Base-by-base conservation (phyloP, 2,329 filamentous ascomycete genomes). In the Mollisia scopiformis region DNA sequence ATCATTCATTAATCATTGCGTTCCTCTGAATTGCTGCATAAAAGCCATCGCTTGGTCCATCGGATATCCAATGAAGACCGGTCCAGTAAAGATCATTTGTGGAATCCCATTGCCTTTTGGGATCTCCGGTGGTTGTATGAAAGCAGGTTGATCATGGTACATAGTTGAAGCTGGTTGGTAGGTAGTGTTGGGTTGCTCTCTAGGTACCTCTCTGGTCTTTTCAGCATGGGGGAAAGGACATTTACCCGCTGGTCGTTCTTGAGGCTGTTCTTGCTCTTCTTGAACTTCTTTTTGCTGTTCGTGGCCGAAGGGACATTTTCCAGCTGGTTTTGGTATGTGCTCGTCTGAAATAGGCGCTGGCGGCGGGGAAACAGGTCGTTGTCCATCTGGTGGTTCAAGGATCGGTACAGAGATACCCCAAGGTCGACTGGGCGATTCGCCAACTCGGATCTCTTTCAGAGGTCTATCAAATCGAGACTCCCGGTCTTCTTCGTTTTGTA, bases 11-110 rank as follows among this genome's bases (percentile, higher is more conserved):
- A 59, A 51, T 67, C 62, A 62, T 67, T 62, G 59, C 33, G 57
- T 62, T 50, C 62, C 58, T 49, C 69, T 69, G 53, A 68, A 73
- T 57, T 73, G 71, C 67, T 90, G 87, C 79, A 96, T 84, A 55
- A 96, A 83, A 57, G 85, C 82, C 25, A 91, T 84, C n/a, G 91
- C 90, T 73, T 96, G 88, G 62, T 96, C 91, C 63, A 92, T 84
- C 10, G 89, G 87, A 71, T 97, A 97, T 0, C 94, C 94, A 69
- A 98, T 92, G 72, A 97, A 97, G 0, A 97, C 93, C 0, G 94
- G 94, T 0, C 94, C 94, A 8, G 91, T 96, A 72, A 97, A 97
- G 0, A 96, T 81, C 84, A 97, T 90, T 68, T 90, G 88, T 10
- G 91, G 85, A 10, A 71, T 50, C 11, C 62, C 62, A 39, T 23